Percentiles rank a stretch among this genome's conserved stretches.
These are phyloP conservation scores for Penicillium pancosmium DNA, from an alignment of 495 filamentous ascomycete species.

Conservation along the genomic window DNA sequence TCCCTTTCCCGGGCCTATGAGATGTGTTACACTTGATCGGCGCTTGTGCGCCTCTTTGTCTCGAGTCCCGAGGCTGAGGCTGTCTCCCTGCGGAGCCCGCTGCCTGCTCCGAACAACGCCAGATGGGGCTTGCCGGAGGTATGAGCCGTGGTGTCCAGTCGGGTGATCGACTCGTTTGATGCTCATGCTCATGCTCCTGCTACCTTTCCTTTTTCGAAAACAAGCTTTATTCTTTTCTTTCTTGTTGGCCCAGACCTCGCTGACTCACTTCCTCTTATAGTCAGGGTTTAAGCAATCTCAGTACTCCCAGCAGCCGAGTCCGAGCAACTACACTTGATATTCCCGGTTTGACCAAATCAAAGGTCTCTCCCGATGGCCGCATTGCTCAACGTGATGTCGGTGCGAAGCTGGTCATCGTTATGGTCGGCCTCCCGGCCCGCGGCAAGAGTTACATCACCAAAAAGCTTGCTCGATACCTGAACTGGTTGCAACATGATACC, in stretches of 20 bases:
- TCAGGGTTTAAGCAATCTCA: conserved; percentile 39
- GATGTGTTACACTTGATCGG: conserved; percentile 8
- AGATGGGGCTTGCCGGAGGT: not conserved
- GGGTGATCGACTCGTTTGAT: conserved; percentile 11
- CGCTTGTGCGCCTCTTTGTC: conserved; percentile 10
- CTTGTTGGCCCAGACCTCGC: not conserved
- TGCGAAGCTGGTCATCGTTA: conserved; percentile 94
- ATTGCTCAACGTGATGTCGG: conserved; percentile 92
- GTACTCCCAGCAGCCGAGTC: conserved; percentile 57
- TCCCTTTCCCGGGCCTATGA: conserved; percentile 21
- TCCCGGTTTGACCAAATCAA: conserved; percentile 86
- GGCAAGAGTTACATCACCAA: conserved; percentile 99
- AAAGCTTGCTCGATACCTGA: conserved; percentile 91
- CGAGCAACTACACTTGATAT: conserved; percentile 87
- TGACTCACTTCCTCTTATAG: conserved; percentile 14
- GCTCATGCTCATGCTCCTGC: not conserved
- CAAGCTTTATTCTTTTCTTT: not conserved
- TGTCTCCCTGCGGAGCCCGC: not conserved
- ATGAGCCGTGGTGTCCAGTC: conserved; percentile 6
- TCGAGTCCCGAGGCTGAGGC: not conserved
- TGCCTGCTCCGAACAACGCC: not conserved
- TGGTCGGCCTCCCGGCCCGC: conserved; percentile 93
- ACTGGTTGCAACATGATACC: conserved; percentile 96
- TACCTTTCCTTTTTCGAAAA: not conserved
- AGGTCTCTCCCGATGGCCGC: conserved; percentile 89